phyloP scores from a whole-genome alignment of 306 rosid species.

The Amphicarpaea edgeworthii region DNA sequence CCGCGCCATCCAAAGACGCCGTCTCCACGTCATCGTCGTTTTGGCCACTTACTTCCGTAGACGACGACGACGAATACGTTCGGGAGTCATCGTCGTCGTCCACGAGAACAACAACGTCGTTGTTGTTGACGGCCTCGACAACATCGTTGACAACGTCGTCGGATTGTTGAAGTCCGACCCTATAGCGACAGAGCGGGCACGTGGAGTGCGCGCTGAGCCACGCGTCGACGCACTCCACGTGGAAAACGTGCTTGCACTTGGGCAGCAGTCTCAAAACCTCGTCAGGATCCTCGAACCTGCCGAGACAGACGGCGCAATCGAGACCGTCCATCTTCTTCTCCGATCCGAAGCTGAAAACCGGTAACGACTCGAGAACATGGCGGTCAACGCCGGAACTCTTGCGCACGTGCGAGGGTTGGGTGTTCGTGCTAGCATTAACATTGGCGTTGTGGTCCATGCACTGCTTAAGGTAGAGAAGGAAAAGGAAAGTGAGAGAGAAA shows the following conservation, averaged over 20 bases:
- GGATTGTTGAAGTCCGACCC: slow-evolving; percentile 41
- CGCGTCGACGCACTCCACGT: slow-evolving; percentile 64
- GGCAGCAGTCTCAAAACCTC: slow-evolving; percentile 78
- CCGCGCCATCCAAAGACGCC: slow-evolving; percentile 17
- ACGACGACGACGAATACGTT: no score
- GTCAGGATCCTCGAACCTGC: slow-evolving; percentile 61
- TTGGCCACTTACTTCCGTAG: no score
- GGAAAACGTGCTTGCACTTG: slow-evolving; percentile 63
- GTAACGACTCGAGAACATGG: slow-evolving; percentile 58
- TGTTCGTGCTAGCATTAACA: not conserved
- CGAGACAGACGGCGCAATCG: slow-evolving; percentile 75
- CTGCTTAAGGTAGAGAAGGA: slow-evolving; percentile 75
- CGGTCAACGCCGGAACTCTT: slow-evolving; percentile 76
- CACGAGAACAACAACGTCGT: slow-evolving; percentile 15
- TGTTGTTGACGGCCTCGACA: no score
- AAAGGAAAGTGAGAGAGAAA: slow-evolving; percentile 64
- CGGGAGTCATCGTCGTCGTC: not conserved
- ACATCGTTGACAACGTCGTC: slow-evolving; percentile 44
- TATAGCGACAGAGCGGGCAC: slow-evolving; percentile 79
- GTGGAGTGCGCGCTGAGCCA: slow-evolving; percentile 82
- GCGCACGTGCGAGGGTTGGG: slow-evolving; percentile 8
- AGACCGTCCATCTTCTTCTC: slow-evolving; percentile 69
- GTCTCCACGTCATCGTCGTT: no score
- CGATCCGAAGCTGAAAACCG: slow-evolving; percentile 66
- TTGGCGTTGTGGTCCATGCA: slow-evolving; percentile 37